Conservation (phyloP, 352 stramenopile species). For the Poterioochromonas sp. region DNA sequence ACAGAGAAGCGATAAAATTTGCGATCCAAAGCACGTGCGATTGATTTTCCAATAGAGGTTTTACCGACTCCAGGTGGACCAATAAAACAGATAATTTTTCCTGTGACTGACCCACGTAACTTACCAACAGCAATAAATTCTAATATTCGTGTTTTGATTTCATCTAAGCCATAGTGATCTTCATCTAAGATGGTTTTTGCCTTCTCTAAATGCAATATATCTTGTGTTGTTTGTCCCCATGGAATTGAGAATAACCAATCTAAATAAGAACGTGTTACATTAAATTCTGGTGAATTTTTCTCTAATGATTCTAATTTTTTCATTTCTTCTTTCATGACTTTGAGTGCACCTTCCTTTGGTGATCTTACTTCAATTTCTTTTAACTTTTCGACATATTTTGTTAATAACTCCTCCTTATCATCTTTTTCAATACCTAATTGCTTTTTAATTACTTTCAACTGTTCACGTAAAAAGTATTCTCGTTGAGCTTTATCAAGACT, state of each 20-base stretch:
- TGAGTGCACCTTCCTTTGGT: slow-evolving; percentile 55
- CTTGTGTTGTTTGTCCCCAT: slow-evolving; percentile 84
- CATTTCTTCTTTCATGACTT: slow-evolving; percentile 93
- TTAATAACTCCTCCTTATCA: slow-evolving; percentile 93
- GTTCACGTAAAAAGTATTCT: slow-evolving; percentile 95
- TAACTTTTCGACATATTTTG: slow-evolving; percentile 64
- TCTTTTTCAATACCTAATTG: slow-evolving; percentile 97
- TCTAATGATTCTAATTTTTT: slow-evolving; percentile 93
- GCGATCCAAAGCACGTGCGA: slow-evolving; percentile 85
- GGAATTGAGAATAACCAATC: slow-evolving; percentile 95
- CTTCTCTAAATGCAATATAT: slow-evolving; percentile 90
- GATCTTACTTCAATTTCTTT: slow-evolving; percentile 36
- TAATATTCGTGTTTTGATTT: slow-evolving; percentile 81
- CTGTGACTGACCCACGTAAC: slow-evolving; percentile 84
- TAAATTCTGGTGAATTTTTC: slow-evolving; percentile 97
- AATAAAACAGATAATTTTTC: slow-evolving; percentile 67
- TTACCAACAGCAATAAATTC: slow-evolving; percentile 98
- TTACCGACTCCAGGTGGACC: slow-evolving; percentile 54
- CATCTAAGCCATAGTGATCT: slow-evolving; percentile 88
- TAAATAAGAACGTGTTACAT: slow-evolving; percentile 94
- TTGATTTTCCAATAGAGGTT: slow-evolving; percentile 85
- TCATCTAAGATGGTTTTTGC: slow-evolving; percentile 55
- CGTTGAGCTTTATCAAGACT: slow-evolving; percentile 92
- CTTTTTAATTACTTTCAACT: slow-evolving; percentile 99
- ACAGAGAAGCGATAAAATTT: slow-evolving; percentile 98